These are phyloP conservation scores for Tylopilus subfusipes DNA, from an alignment of 768 basidiomycete genomes.

Conservation along the genomic window DNA sequence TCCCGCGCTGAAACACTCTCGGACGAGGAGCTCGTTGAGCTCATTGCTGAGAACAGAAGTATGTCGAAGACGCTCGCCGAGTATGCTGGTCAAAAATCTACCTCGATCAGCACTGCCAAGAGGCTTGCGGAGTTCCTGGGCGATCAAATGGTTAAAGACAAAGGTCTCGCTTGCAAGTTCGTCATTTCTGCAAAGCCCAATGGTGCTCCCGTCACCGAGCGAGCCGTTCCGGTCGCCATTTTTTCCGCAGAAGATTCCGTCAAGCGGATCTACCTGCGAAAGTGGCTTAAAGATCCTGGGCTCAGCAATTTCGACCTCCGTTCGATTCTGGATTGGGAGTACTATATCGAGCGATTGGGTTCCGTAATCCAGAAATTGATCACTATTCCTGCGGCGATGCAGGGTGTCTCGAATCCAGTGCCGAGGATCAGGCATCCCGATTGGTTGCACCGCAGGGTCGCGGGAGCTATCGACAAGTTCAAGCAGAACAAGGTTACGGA, in stretches of 20 bases:
- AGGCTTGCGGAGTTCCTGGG: constrained; percentile 96
- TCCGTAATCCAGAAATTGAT: constrained; percentile 99
- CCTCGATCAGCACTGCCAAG: constrained; percentile 94
- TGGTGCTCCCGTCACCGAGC: constrained; percentile 94
- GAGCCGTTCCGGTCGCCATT: constrained; percentile 95
- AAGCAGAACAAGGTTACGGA: constrained; percentile 97
- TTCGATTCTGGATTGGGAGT: constrained; percentile 95
- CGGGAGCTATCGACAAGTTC: constrained; percentile 90
- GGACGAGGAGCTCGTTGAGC: constrained; percentile 93
- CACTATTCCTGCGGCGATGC: constrained; percentile 98
- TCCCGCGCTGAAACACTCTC: constrained; percentile 77
- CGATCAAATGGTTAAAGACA: constrained; percentile 99
- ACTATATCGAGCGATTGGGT: constrained; percentile 96
- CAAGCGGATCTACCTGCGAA: constrained; percentile 86
- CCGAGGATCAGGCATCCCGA: constrained; percentile 95
- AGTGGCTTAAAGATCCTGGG: constrained; percentile 94
- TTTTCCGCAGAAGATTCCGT: constrained; percentile 93
- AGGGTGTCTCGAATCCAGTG: constrained; percentile 95
- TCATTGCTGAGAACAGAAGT: constrained; percentile 97
- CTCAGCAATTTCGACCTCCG: constrained; percentile 86
- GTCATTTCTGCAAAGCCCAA: constrained; percentile 93
- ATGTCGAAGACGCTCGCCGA: constrained; percentile 97
- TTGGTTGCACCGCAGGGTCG: constrained; percentile 91
- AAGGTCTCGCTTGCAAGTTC: constrained; percentile 97
- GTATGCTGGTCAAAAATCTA: constrained; percentile 95